These are phyloP conservation scores for Melanomma pulvis-pyrius DNA, from an alignment of 495 filamentous ascomycete genomes.

Conservation along the genomic window DNA sequence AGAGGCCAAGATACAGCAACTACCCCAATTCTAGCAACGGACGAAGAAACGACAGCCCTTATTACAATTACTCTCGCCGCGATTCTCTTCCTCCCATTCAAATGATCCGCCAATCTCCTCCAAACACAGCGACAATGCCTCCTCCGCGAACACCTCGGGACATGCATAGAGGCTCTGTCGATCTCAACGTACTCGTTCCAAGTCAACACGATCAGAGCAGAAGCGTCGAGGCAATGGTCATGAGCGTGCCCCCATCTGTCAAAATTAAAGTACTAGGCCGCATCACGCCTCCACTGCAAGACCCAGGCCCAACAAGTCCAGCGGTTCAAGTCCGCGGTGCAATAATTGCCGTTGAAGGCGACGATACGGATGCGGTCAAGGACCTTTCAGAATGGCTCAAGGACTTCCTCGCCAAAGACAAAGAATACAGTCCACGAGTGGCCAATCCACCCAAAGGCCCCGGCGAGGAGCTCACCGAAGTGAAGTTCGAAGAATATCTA, in stretches of 20 bases:
- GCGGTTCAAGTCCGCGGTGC: conserved; percentile 63
- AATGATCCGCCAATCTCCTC: conserved; percentile 24
- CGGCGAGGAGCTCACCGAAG: conserved; percentile 40
- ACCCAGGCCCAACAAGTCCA: conserved; percentile 49
- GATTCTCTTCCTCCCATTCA: conserved; percentile 35
- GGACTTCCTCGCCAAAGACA: conserved; percentile 58
- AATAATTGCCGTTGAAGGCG: conserved; percentile 81
- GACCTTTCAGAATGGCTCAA: conserved; percentile 64
- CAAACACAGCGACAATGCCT: conserved; percentile 30
- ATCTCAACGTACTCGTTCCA: conserved; percentile 29
- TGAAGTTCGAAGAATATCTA: conserved; percentile 60
- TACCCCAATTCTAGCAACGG: conserved; percentile 44
- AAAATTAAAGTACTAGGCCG: conserved; percentile 72
- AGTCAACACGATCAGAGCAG: conserved; percentile 33
- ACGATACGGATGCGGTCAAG: conserved; percentile 57
- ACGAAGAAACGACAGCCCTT: conserved; percentile 12
- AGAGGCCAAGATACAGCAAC: conserved; percentile 53
- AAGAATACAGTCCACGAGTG: conserved; percentile 59
- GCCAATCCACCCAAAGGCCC: conserved; percentile 55
- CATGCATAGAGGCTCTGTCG: conserved; percentile 12
- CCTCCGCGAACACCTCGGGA: conserved; percentile 29
- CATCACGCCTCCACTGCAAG: conserved; percentile 67
- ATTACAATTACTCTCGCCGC: conserved; percentile 21
- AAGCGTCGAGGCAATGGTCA: conserved; percentile 69
- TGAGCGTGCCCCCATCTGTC: conserved; percentile 69